Conservation (phyloP, 2,329 filamentous ascomycete genomes). For the Cryphonectria naterciae region DNA sequence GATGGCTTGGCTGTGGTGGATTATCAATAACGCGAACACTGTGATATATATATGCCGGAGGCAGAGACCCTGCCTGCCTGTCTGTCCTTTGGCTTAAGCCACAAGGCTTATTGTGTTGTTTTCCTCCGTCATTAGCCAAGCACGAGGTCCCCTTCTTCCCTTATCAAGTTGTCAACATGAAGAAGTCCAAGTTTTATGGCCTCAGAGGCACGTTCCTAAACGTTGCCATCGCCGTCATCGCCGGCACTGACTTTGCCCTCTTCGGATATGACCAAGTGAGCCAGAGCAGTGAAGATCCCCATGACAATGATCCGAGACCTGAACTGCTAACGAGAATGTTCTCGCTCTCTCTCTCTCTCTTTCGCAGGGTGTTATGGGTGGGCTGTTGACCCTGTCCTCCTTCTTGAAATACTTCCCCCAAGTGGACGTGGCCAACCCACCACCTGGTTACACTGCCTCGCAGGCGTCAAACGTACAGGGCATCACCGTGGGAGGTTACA, state of each 20-base stretch:
- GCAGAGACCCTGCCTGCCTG: not conserved
- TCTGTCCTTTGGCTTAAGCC: not conserved
- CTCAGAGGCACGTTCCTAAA: slow-evolving; percentile 27
- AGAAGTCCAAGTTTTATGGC: slow-evolving; percentile 26
- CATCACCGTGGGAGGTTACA: slow-evolving; percentile 30
- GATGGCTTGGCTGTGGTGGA: not conserved
- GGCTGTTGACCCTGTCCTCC: slow-evolving; percentile 21
- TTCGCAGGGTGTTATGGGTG: slow-evolving; percentile 19
- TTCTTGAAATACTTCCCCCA: slow-evolving; percentile 28
- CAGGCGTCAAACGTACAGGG: slow-evolving; percentile 29
- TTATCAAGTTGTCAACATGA: slow-evolving; percentile 17
- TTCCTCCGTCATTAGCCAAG: not conserved
- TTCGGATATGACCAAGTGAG: slow-evolving; percentile 30
- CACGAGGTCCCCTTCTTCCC: not conserved
- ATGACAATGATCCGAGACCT: not conserved
- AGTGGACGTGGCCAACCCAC: slow-evolving; percentile 25
- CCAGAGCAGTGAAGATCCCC: not conserved
- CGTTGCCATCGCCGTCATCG: slow-evolving; percentile 28
- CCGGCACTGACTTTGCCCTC: slow-evolving; percentile 29
- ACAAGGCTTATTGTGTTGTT: not conserved
- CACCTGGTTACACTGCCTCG: slow-evolving; percentile 21
- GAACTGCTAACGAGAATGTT: not conserved
- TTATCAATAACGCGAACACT: not conserved
- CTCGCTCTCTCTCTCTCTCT: not conserved
- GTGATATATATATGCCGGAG: not conserved